Base-by-base conservation (phyloP, 1,284 basidiomycete genomes). In the Ceratobasidium sp. region DNA sequence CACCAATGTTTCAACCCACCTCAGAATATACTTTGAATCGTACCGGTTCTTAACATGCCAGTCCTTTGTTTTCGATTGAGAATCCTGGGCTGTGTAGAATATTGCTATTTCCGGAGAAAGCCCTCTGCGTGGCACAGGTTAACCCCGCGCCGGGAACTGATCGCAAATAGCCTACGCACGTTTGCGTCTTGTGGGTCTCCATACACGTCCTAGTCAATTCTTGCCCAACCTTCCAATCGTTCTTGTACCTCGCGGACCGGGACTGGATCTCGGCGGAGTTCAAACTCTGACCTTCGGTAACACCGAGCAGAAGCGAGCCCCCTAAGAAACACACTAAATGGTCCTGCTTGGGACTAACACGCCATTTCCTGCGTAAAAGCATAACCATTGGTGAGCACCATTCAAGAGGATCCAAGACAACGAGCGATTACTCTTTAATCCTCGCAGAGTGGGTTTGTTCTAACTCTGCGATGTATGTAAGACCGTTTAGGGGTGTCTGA, bases 281-380 rank as follows among this genome's bases (percentile, higher is more conserved):
- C n/a, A 73, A 46, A 53, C 44, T 66, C 33, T 87, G 86, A 0
- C 88, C 85, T 38, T 88, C 89, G 1, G 91, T 91, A 14, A 95
- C 91, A 23, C 96, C 95, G 6, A 98, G 86, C 85, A 98, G 90
- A 76, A 98, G 86, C 1, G 92, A 92, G 5, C 95, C 95, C 42
- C 91, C 95, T 56, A 98, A 82, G 87, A 98, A 98, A 81, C 96
- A 98, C 0, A 94, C 95, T 23, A 98, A 86, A 80, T 98, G 96
- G 79, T 98, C 96, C 82, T 98, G 96, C 80, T 97, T 96, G 16
- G 92, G 91, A 1, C 85, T 83, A 16, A 92, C 82, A 28, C 84
- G 83, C 92, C 91, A 94, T 64, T 82, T 80, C 36, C 91, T 92
- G 76, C 14, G 38, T 3, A 38, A 25, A 25, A 3, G 33, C 33